Evolutionary conservation across 805 yeast genomes (phyloP), one percentile per base, ranked within the genome.

Genomic region (Starmera quercuum): DNA sequence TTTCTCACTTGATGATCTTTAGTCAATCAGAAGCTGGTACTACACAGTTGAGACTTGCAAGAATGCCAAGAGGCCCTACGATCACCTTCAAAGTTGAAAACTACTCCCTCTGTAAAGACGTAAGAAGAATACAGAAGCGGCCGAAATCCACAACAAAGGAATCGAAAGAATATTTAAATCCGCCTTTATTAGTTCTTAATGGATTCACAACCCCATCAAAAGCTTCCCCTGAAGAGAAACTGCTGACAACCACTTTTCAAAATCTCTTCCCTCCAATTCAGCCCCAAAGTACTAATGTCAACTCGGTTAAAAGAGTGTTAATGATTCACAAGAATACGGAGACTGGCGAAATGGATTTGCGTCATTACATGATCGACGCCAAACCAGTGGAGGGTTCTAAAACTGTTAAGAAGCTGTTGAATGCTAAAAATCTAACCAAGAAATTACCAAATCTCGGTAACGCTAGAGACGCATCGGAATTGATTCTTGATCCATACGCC

Each of bases 61-160:
- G 84, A 51, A 75, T 88, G 66, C 96, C 97, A 22, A 71, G 87
- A 39, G 99, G 99, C 6, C 99, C 99, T 20, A 87, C 95, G 10
- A 63, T 87, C 26, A 82, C 88, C 38, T 92, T 90, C 65, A 73
- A 73, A 41, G 79, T 92, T 28, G 64, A 71, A 40, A 74, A 73
- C 45, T 92, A 87, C 56, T 79, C 95, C 4, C 66, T 92, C 34
- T 73, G 80, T 49, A 82, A 83, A 53, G 98, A 92, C 58, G 78
- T 92, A 13, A 67, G 75, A 31, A 71, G 66, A 38, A 69, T 75
- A 38, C 72, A 83, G 56, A 78, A 71, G 46, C 75, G 73, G 36
- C 97, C 98, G 19, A 87, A 85, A 53, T 76, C 94, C 3, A 59
- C 81, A 17, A 74, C 80, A 28, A 72, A 70, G 37, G 84, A 82